Conservation (phyloP, 2,329 filamentous ascomycete genomes). For the Hirsutella rhossiliensis region DNA sequence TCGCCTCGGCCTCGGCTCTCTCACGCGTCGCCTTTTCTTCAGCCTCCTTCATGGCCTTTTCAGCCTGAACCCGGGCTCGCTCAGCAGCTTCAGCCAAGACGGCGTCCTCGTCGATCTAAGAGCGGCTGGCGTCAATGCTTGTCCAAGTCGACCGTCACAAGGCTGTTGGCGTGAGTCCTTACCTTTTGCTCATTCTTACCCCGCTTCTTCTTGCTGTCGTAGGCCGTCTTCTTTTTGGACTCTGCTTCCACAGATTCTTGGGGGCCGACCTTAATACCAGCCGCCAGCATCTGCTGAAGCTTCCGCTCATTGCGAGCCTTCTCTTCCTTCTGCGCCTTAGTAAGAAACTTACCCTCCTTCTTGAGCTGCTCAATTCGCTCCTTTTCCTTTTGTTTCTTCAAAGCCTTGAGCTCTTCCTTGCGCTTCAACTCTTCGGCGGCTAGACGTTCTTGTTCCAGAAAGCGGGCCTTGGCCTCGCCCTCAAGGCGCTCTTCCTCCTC, state of each 20-base stretch:
- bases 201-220: conserved; percentile 73
- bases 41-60: conserved; percentile 50
- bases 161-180: conserved; percentile 2
- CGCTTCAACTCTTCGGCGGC: conserved; percentile 57
- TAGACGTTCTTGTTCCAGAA: conserved; percentile 53
- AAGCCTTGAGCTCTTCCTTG: conserved; percentile 59
- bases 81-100: conserved; percentile 68
- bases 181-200: conserved; percentile 44
- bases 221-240: conserved; percentile 65
- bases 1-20: conserved; percentile 44
- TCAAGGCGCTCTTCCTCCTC: conserved; percentile 51
- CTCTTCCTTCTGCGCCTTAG: conserved; percentile 75
- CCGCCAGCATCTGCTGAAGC: conserved; percentile 74
- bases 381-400: conserved; percentile 79
- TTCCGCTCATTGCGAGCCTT: conserved; percentile 69
- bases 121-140: conserved; percentile 5
- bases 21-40: conserved; percentile 47
- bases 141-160: conserved; percentile 1
- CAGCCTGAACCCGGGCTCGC: conserved; percentile 55
- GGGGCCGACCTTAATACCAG: conserved; percentile 60
- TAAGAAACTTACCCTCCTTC: conserved; percentile 77
- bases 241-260: conserved; percentile 39
- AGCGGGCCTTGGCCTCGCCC: conserved; percentile 52
- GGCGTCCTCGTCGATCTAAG: conserved; percentile 62
- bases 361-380: conserved; percentile 78